Percentiles rank a stretch among this genome's conserved stretches.
Evolutionary conservation across 2,329 filamentous ascomycete species (phyloP).

Genomic region (Teratosphaeria gauchensis): DNA sequence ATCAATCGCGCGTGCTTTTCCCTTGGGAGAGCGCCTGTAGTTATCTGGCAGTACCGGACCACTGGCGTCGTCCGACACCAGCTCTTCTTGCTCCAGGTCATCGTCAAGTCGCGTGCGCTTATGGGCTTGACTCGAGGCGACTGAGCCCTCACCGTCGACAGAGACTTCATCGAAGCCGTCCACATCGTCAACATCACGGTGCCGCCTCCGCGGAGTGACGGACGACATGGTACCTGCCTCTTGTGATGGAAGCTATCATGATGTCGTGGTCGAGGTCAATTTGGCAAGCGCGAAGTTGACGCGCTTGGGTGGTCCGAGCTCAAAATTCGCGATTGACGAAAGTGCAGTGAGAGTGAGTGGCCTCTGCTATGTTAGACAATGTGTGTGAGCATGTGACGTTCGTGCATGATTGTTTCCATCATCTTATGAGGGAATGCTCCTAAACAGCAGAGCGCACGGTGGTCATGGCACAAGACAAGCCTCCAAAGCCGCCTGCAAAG

Average conservation of each 20-base stretch:
- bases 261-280: background rate
- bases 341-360: background rate
- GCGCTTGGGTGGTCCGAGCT: background rate
- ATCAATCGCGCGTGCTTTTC: conserved; percentile 5
- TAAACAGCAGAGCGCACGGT: background rate
- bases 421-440: background rate
- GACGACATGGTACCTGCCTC: conserved; percentile 3
- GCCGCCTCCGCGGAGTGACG: conserved; percentile 10
- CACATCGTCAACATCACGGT: conserved; percentile 6
- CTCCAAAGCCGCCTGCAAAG: background rate
- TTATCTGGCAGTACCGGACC: conserved; percentile 23
- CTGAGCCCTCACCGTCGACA: conserved; percentile 3
- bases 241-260: background rate
- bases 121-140: conserved; percentile 2
- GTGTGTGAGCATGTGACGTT: background rate
- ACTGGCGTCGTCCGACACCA: background rate
- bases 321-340: background rate
- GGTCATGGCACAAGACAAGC: conserved; percentile 1
- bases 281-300: background rate
- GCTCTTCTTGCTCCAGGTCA: background rate
- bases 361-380: background rate
- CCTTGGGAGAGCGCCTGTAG: conserved; percentile 24
- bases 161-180: conserved; percentile 3
- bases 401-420: background rate
- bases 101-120: conserved; percentile 10